Percentiles rank a stretch among this genome's conserved stretches.
Conservation (phyloP, 1,284 basidiomycete genomes). For the Moesziomyces sp. region DNA sequence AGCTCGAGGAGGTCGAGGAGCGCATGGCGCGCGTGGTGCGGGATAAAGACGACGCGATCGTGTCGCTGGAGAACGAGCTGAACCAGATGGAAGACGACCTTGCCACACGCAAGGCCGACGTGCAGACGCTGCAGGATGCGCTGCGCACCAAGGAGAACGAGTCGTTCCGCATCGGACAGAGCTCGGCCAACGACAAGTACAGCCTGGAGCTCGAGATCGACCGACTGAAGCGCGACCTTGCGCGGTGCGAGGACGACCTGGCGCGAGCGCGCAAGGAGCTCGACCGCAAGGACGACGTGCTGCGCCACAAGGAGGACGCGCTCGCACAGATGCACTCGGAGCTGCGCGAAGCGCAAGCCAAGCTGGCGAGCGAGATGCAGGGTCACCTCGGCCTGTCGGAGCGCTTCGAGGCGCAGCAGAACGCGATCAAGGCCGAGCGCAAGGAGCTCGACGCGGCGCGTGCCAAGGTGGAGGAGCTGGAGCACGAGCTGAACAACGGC, state of each 20-base stretch:
- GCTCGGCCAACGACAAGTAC: conserved; percentile 83
- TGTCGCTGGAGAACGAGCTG: conserved; percentile 56
- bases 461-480: conserved; percentile 74
- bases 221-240: conserved; percentile 83
- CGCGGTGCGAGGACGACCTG: conserved; percentile 82
- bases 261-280: conserved; percentile 79
- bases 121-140: conserved; percentile 74
- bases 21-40: conserved; percentile 52
- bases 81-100: conserved; percentile 50
- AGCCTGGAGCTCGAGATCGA: conserved; percentile 91
- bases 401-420: conserved; percentile 60
- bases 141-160: conserved; percentile 74
- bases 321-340: conserved; percentile 72
- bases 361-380: conserved; percentile 62
- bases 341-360: conserved; percentile 49
- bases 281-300: conserved; percentile 75
- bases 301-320: conserved; percentile 77
- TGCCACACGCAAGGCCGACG: conserved; percentile 45
- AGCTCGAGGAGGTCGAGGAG: conserved; percentile 58
- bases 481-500: conserved; percentile 83
- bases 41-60: conserved; percentile 59
- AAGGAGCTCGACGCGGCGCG: conserved; percentile 48
- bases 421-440: conserved; percentile 39
- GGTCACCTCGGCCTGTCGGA: conserved; percentile 57
- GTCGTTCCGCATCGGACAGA: conserved; percentile 78